Evolutionary conservation across 805 yeast species (phyloP), one percentile per base, ranked within the genome.

Genomic region (Lachancea cidri): DNA sequence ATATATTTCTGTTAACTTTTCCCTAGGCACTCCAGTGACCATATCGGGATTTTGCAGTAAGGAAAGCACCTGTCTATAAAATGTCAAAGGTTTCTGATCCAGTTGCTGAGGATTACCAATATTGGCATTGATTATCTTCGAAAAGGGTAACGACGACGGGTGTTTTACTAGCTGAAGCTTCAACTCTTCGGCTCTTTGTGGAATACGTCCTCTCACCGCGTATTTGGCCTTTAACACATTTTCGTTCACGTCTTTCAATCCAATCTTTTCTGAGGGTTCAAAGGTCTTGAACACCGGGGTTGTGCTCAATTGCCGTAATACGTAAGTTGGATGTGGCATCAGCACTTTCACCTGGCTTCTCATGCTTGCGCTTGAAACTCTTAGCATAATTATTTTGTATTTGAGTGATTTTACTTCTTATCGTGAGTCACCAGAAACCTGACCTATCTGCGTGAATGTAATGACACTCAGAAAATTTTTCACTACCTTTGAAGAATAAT

Each of bases 21-120:
- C 37, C 17, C 29, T 29, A 13, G 32, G 38, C 27, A 13, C 40
- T 33, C 22, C 41, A 41, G 63, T 56, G 33, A 89, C 53, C 38
- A 89, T 64, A 22, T 72, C 76, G 1, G 98, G 98, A 61, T 86
- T 83, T 66, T 93, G 96, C 52, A 91, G 67, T 33, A 89, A 64
- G 0, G 97, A 77, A 45, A 91, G 68, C 3, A 89, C 95, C 60
- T 89, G 95, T 54, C 99, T 76, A 65, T 87, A 89, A 70, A 93
- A 93, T n/a, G 95, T 86, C 53, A 93, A 71, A 1, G 99, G 98
- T 55, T 81, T 75, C 64, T 93, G 99, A 52, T 87, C 91, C 58
- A 93, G 72, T 62, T 91, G 98, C 65, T 93, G 99, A 2, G 99
- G 99, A 61, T 93, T 93, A 22, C 99, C 99, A 48, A 93, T 93